A percentile compares a stretch with the other conserved stretches of the same genome.
phyloP scores from a whole-genome alignment of 148 eudicot genomes.

The Silene latifolia region DNA sequence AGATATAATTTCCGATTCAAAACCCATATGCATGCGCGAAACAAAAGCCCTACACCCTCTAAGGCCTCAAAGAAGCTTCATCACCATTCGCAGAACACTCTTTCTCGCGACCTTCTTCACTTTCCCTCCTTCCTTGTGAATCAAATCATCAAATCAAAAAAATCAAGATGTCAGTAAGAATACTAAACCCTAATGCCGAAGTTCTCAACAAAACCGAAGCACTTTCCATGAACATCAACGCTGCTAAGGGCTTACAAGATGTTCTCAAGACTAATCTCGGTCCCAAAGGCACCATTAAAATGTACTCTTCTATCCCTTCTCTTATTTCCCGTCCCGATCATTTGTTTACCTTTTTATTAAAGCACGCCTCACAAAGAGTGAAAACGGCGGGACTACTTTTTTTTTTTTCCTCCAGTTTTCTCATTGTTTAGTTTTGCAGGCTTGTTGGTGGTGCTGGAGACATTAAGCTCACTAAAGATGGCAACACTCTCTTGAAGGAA shows the following conservation, averaged over 20 bases:
- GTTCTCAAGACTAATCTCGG: constrained; percentile 94
- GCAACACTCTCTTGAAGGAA: constrained; percentile 82
- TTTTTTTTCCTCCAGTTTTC: no score
- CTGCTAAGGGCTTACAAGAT: constrained; percentile 88
- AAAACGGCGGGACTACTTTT: no score
- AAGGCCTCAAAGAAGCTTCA: no score
- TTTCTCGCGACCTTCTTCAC: no score
- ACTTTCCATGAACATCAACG: constrained; percentile 92
- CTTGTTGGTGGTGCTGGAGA: constrained; percentile 97
- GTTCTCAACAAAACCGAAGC: constrained; percentile 95
- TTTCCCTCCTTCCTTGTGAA: no score
- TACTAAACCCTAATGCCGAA: constrained; percentile 87
- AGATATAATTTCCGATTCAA: no score
- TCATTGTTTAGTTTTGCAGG: constrained; percentile 30
- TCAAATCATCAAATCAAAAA: no score
- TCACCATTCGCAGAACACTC: no score
- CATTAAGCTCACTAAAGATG: constrained; percentile 92
- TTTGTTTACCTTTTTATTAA: neutral
- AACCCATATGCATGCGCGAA: no score
- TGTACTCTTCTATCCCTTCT: constrained; percentile 29
- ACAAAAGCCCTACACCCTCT: no score
- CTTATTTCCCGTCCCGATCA: no score
- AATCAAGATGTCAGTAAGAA: constrained; percentile 56
- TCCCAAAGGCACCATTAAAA: constrained; percentile 97
- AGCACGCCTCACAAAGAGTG: no score